phyloP scores from a whole-genome alignment of 2,329 filamentous ascomycete species.

The Chrysoporthe cubensis region DNA sequence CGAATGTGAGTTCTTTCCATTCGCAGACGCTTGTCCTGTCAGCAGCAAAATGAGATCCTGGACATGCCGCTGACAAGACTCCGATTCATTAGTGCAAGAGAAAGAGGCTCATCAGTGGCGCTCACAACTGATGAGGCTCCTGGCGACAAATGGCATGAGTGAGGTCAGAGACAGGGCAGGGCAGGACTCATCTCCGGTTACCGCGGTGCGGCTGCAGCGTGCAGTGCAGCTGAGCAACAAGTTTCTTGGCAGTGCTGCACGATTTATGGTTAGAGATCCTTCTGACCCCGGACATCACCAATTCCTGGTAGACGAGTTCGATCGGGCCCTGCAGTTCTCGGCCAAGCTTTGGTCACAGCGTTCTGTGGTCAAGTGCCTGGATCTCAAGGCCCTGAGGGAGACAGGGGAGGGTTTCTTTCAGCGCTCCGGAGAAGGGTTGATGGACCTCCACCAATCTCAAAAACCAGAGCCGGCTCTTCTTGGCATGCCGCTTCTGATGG shows the following conservation, averaged over 20 bases:
- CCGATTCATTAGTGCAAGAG: not conserved
- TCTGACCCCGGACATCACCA: conserved; percentile 1
- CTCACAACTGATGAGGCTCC: conserved; percentile 4
- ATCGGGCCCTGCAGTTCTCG: conserved; percentile 1
- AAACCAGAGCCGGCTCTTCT: not conserved
- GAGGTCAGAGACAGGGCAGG: not conserved
- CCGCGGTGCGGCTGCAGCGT: not conserved
- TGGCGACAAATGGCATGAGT: not conserved
- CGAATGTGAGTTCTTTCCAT: not conserved
- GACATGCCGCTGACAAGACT: not conserved
- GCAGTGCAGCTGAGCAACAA: not conserved
- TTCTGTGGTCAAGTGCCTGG: not conserved
- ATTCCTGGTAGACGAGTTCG: conserved; percentile 1
- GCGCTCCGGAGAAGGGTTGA: not conserved
- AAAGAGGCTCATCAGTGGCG: conserved; percentile 6
- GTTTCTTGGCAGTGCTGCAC: not conserved
- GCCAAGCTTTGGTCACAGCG: conserved; percentile 8
- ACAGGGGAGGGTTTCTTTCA: not conserved
- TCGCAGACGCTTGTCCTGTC: not conserved
- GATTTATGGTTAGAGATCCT: not conserved
- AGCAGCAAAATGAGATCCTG: not conserved
- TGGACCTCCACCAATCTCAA: conserved; percentile 6
- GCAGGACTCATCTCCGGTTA: not conserved
- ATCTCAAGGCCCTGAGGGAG: not conserved
- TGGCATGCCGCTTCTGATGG: conserved; percentile 1